phyloP scores from a whole-genome alignment of 148 eudicot species.

The Rhododendron kiyosumense region DNA sequence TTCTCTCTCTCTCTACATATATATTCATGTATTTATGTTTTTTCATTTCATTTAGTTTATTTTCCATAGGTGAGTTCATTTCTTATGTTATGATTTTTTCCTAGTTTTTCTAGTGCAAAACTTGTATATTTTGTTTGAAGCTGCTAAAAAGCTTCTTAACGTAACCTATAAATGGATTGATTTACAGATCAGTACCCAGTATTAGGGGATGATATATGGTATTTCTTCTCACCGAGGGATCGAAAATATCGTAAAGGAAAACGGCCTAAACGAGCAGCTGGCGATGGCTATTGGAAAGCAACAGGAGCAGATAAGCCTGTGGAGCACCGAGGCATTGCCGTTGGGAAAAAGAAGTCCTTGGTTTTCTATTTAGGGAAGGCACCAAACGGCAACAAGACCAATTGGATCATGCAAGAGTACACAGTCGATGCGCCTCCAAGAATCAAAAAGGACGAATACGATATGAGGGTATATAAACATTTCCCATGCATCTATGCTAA shows the following conservation, averaged over 20 bases:
- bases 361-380: slow-evolving; percentile 29
- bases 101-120: too few species aligned
- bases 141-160: not conserved
- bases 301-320: slow-evolving; percentile 30
- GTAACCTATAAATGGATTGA: not conserved
- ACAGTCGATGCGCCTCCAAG: not conserved
- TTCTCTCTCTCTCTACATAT: not conserved
- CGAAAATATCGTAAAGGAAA: slow-evolving; percentile 30
- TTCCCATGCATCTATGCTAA: not conserved
- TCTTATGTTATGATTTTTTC: not conserved
- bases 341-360: slow-evolving; percentile 22
- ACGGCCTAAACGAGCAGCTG: slow-evolving; percentile 29
- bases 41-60: not conserved
- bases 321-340: not conserved
- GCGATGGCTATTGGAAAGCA: slow-evolving; percentile 40
- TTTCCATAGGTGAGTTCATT: not conserved
- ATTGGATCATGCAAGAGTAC: slow-evolving; percentile 32
- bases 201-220: slow-evolving; percentile 22
- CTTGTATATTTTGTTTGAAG: not conserved
- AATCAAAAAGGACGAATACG: not conserved
- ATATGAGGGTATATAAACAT: slow-evolving; percentile 13
- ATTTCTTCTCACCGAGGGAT: slow-evolving; percentile 34
- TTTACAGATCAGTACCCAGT: not conserved
- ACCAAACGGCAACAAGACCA: slow-evolving; percentile 14
- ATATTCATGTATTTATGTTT: not conserved